A percentile compares a stretch with the other conserved stretches of the same genome.
These are phyloP conservation scores for Ilex asprella DNA, from an alignment of 257 asterid genomes.

Conservation along the genomic window DNA sequence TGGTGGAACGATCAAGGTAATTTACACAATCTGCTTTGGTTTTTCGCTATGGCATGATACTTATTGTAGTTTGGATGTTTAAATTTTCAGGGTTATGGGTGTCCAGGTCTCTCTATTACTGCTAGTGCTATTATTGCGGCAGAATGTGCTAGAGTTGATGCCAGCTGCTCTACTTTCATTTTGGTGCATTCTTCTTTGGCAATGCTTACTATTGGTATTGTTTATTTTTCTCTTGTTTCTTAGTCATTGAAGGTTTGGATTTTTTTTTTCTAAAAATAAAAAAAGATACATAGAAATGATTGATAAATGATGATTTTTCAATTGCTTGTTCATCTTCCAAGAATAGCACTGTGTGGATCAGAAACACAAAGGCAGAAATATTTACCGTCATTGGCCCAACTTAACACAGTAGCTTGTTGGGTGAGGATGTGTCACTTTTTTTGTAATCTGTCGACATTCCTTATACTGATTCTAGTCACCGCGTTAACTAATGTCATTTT, in stretches of 20 bases:
- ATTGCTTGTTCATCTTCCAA: slow-evolving; percentile 20
- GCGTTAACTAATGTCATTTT: slow-evolving; percentile 8
- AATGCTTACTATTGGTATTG: slow-evolving; percentile 81
- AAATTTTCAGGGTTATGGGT: slow-evolving; percentile 73
- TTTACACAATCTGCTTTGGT: neutral
- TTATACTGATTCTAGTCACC: too few relatives aligned
- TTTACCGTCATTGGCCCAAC: slow-evolving; percentile 79
- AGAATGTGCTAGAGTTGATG: slow-evolving; percentile 95
- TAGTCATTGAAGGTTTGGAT: too few relatives aligned
- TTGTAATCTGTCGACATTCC: too few relatives aligned
- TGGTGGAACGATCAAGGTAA: slow-evolving; percentile 88
- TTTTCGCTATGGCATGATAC: too few relatives aligned
- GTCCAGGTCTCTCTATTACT: slow-evolving; percentile 78
- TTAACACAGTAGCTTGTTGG: slow-evolving; percentile 79
- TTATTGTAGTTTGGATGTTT: too few relatives aligned
- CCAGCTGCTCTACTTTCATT: slow-evolving; percentile 83
- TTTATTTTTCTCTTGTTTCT: neutral
- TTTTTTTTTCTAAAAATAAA: too few relatives aligned
- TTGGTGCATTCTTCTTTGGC: slow-evolving; percentile 91
- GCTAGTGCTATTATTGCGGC: slow-evolving; percentile 72
- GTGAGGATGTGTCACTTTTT: slow-evolving; percentile 32
- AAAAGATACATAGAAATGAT: neutral
- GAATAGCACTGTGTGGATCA: slow-evolving; percentile 79
- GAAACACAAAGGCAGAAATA: slow-evolving; percentile 81
- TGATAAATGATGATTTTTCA: slow-evolving; percentile 9